phyloP scores from a whole-genome alignment of 306 rosid genomes.

The Prunus salicina region DNA sequence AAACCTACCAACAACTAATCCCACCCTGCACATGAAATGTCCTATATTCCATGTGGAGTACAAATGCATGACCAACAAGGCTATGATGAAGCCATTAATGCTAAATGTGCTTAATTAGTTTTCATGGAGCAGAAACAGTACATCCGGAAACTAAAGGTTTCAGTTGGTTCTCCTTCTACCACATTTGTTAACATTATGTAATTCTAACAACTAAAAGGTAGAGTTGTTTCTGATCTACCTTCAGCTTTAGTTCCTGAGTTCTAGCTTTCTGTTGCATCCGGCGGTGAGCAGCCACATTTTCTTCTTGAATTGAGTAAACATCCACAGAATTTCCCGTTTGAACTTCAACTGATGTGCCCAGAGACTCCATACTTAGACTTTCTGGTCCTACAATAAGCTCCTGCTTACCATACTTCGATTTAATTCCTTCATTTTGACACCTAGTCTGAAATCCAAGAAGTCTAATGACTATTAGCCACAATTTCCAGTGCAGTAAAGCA shows the following conservation, averaged over 20 bases:
- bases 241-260: constrained; percentile 51
- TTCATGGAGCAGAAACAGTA: too few species aligned
- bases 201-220: neutral
- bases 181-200: neutral
- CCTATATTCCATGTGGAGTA: too few species aligned
- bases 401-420: constrained; percentile 21
- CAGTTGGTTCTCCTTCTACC: neutral
- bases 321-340: constrained; percentile 65
- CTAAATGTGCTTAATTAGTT: too few species aligned
- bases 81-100: too few species aligned
- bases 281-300: constrained; percentile 34
- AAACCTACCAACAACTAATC: too few species aligned
- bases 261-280: constrained; percentile 45
- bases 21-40: too few species aligned
- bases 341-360: constrained; percentile 66
- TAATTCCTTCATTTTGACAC: constrained; percentile 33
- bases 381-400: constrained; percentile 27
- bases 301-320: constrained; percentile 55
- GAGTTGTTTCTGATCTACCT: constrained; percentile 35
- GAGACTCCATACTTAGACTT: constrained; percentile 56
- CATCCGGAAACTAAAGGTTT: neutral
- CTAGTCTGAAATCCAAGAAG: constrained; percentile 53
- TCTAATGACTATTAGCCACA: constrained; percentile 13
- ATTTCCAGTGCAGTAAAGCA: constrained; percentile 15
- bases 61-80: too few species aligned